Evolutionary conservation across 305 asterid genomes (phyloP).

Genomic region (Plantago coronopus): DNA sequence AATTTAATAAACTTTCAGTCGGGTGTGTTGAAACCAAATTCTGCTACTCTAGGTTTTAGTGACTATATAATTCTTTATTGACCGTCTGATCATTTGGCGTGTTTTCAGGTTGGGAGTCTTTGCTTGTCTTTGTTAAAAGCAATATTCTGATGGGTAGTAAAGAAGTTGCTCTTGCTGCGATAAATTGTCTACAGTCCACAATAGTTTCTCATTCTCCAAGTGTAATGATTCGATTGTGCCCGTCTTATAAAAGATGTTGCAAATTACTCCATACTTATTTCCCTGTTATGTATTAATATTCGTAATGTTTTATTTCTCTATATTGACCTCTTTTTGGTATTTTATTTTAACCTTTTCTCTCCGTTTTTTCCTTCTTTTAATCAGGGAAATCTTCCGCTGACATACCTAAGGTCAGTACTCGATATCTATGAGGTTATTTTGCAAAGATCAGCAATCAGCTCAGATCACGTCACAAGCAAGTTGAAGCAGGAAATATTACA

Average conservation of each 20-base stretch:
- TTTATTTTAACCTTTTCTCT: slow-evolving; percentile 8
- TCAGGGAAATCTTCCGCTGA: slow-evolving; percentile 78
- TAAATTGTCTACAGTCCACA: slow-evolving; percentile 89
- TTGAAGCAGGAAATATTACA: slow-evolving; percentile 96
- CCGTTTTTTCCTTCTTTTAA: slow-evolving; percentile 27
- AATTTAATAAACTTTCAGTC: slow-evolving; percentile 68
- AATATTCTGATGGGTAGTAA: slow-evolving; percentile 88
- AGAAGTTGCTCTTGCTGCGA: slow-evolving; percentile 93
- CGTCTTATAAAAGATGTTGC: not conserved
- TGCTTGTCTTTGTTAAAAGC: slow-evolving; percentile 69
- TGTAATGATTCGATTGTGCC: slow-evolving; percentile 37
- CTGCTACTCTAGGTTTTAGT: not conserved
- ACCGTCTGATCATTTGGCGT: slow-evolving; percentile 19
- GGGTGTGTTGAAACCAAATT: slow-evolving; percentile 40
- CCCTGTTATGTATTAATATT: slow-evolving; percentile 12
- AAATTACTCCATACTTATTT: not conserved
- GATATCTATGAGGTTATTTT: slow-evolving; percentile 82
- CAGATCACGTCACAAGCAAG: slow-evolving; percentile 57
- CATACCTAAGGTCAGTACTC: slow-evolving; percentile 71
- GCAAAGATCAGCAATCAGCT: slow-evolving; percentile 49
- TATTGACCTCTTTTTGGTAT: slow-evolving; percentile 1
- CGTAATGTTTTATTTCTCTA: slow-evolving; percentile 14
- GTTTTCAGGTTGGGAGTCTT: slow-evolving; percentile 82
- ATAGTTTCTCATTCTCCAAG: slow-evolving; percentile 87
- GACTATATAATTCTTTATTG: not conserved